A percentile compares a stretch with the other conserved stretches of the same genome.
These are phyloP conservation scores for Didymosphaeria variabile DNA, from an alignment of 2,329 filamentous ascomycete species.

Conservation along the genomic window DNA sequence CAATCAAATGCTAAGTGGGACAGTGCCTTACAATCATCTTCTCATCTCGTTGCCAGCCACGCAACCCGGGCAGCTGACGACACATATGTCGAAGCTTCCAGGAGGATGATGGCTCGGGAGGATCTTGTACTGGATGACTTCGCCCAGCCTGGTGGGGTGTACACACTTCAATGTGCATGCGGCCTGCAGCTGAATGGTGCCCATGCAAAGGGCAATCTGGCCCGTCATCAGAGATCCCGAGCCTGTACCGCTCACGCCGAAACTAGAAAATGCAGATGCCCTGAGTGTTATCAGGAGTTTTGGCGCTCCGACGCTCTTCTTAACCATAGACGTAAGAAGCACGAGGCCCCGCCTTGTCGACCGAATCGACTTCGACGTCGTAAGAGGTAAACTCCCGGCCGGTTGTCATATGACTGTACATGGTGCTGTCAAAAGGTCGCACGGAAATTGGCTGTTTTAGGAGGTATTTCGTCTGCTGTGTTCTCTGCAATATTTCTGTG, in stretches of 20 bases:
- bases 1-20: neutral
- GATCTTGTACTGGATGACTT: neutral
- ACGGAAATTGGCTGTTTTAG: neutral
- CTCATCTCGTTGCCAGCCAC: neutral
- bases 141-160: neutral
- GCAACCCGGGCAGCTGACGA: neutral
- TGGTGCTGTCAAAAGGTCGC: neutral
- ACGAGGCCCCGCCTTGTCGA: conserved; percentile 1
- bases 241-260: conserved; percentile 29
- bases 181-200: conserved; percentile 32
- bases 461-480: neutral
- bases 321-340: conserved; percentile 17
- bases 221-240: conserved; percentile 37
- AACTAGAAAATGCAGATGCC: conserved; percentile 28
- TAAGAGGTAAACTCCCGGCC: neutral
- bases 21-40: neutral
- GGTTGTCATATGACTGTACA: neutral
- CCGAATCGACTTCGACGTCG: neutral
- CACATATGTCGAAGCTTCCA: neutral
- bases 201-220: conserved; percentile 41
- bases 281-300: conserved; percentile 35
- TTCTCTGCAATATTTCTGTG: neutral
- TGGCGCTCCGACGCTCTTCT: conserved; percentile 35
- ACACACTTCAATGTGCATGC: conserved; percentile 20
- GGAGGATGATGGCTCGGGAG: neutral